phyloP scores from a whole-genome alignment of 106 monocot species.

The Platanthera zijinensis region DNA sequence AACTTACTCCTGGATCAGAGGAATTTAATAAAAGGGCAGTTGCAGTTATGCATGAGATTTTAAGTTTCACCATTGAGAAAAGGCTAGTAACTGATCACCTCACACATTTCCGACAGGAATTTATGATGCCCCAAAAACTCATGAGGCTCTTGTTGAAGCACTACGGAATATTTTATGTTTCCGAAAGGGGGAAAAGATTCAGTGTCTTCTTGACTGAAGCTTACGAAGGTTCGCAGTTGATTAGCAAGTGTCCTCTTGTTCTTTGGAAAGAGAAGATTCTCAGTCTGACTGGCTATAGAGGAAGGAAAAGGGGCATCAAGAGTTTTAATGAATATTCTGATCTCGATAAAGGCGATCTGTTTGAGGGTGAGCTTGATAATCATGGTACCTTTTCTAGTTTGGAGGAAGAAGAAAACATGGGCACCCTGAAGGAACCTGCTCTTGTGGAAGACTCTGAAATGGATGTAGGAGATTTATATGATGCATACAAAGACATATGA shows the following conservation, averaged over 20 bases:
- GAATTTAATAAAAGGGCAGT: constrained; percentile 91
- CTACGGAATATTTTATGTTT: constrained; percentile 85
- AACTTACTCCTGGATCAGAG: constrained; percentile 48
- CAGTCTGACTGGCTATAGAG: constrained; percentile 64
- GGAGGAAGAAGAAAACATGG: constrained; percentile 27
- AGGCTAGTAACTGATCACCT: constrained; percentile 84
- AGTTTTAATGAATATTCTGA: constrained; percentile 36
- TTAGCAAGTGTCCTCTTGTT: constrained; percentile 64
- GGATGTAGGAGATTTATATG: constrained; percentile 33
- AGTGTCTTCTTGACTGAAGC: constrained; percentile 80
- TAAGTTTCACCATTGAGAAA: constrained; percentile 88
- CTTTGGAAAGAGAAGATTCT: constrained; percentile 86
- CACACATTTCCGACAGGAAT: constrained; percentile 76
- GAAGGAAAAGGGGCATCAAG: constrained; percentile 45
- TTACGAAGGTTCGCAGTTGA: constrained; percentile 71
- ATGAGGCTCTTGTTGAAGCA: constrained; percentile 93
- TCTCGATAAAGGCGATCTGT: constrained; percentile 19
- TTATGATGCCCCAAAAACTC: constrained; percentile 89
- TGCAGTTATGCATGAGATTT: constrained; percentile 81
- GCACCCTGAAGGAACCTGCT: constrained; percentile 17
- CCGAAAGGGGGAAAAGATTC: constrained; percentile 79
- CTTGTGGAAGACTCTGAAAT: constrained; percentile 48
- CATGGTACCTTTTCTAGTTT: constrained; percentile 19
- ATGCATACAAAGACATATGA: constrained; percentile 18
- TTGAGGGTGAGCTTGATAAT: constrained; percentile 9